phyloP scores from a whole-genome alignment of 1,284 basidiomycete genomes.

The Ustilago shanxiensis region DNA sequence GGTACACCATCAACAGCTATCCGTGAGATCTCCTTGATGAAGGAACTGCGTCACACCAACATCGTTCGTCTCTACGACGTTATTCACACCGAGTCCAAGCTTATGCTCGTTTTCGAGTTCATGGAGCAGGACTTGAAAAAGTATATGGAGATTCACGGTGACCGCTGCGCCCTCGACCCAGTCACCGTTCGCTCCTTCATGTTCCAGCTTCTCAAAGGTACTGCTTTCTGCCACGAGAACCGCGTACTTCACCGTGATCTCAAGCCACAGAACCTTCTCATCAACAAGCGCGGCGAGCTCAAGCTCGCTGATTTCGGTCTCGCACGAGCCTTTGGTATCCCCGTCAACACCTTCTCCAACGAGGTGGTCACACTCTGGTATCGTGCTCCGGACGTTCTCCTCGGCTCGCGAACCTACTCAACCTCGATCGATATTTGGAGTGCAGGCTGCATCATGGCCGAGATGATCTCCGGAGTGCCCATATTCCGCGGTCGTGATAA shows the following conservation, averaged over 20 bases:
- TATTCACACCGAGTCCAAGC: slow-evolving; percentile 92
- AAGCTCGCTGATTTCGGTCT: slow-evolving; percentile 90
- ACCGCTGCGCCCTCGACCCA: slow-evolving; percentile 92
- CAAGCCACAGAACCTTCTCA: slow-evolving; percentile 97
- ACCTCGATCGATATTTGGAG: slow-evolving; percentile 99
- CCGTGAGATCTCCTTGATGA: slow-evolving; percentile 95
- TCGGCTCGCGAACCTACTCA: slow-evolving; percentile 96
- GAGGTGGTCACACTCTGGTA: slow-evolving; percentile 93
- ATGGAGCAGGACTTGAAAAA: slow-evolving; percentile 99
- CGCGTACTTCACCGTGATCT: slow-evolving; percentile 96
- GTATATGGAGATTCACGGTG: slow-evolving; percentile 99
- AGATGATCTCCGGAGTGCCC: slow-evolving; percentile 91
- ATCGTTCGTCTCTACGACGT: slow-evolving; percentile 97
- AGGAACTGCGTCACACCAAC: slow-evolving; percentile 94
- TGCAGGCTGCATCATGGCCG: slow-evolving; percentile 97
- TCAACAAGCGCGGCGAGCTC: slow-evolving; percentile 96
- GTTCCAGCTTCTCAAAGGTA: slow-evolving; percentile 97
- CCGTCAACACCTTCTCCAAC: slow-evolving; percentile 70
- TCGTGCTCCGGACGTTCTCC: slow-evolving; percentile 95
- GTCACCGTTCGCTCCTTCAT: slow-evolving; percentile 95
- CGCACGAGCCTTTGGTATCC: slow-evolving; percentile 78
- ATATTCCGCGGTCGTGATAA: slow-evolving; percentile 98
- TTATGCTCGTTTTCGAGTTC: slow-evolving; percentile 98
- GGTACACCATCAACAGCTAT: slow-evolving; percentile 95
- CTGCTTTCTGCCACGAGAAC: slow-evolving; percentile 98